A percentile compares a stretch with the other conserved stretches of the same genome.
Evolutionary conservation across 2,329 filamentous ascomycete genomes (phyloP).

Genomic region (Cladosporium sp.): DNA sequence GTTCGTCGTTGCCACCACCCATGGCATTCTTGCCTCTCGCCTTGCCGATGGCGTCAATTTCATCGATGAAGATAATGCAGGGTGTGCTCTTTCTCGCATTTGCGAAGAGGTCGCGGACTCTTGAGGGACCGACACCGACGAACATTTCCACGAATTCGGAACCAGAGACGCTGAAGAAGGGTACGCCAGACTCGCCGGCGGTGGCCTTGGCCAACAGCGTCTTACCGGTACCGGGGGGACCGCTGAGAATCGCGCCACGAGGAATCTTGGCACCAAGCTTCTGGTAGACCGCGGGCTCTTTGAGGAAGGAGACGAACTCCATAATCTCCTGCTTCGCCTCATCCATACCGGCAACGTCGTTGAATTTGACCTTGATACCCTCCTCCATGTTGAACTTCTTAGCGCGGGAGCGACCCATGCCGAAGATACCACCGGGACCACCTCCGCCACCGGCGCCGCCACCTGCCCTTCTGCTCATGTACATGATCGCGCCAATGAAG

Average conservation of each 20-base stretch:
- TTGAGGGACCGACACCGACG: constrained; percentile 92
- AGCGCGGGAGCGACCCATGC: constrained; percentile 89
- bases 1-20: constrained; percentile 90
- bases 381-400: constrained; percentile 98
- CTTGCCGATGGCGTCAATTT: constrained; percentile 96
- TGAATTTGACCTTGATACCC: constrained; percentile 92
- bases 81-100: constrained; percentile 93
- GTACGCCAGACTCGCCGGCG: constrained; percentile 90
- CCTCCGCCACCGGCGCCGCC: constrained; percentile 54
- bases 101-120: constrained; percentile 89
- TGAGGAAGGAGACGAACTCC: constrained; percentile 97
- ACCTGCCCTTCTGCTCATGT: constrained; percentile 68
- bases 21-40: constrained; percentile 77
- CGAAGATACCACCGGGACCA: constrained; percentile 74
- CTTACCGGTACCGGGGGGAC: constrained; percentile 98
- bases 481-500: constrained; percentile 76
- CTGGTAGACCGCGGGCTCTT: constrained; percentile 87
- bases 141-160: constrained; percentile 99
- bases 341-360: constrained; percentile 95
- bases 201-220: constrained; percentile 95
- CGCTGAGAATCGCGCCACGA: constrained; percentile 89
- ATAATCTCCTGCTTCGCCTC: constrained; percentile 98
- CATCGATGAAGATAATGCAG: constrained; percentile 99
- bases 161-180: constrained; percentile 96
- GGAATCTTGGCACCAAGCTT: constrained; percentile 96